phyloP scores from a whole-genome alignment of 164 flowering plant species.

The Echeveria elegans region DNA sequence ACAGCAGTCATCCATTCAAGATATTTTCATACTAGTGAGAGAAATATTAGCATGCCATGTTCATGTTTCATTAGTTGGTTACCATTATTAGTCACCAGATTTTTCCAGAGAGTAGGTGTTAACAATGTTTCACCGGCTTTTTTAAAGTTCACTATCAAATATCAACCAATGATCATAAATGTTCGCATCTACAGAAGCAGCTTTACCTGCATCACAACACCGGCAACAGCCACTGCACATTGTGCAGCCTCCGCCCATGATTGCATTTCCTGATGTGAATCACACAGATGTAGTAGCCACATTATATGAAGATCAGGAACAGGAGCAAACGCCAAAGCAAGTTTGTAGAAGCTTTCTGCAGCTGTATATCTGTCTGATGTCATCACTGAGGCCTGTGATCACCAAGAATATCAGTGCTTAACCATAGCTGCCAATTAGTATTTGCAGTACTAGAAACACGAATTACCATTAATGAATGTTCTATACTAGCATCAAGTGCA shows the following conservation, averaged over 20 bases:
- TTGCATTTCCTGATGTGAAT: slow-evolving; percentile 99
- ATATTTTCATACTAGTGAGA: too few relatives aligned
- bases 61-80: neutral
- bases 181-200: neutral
- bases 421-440: neutral
- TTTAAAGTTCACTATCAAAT: neutral
- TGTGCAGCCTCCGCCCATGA: slow-evolving; percentile 99
- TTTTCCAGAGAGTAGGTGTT: neutral
- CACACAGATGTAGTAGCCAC: slow-evolving; percentile 98
- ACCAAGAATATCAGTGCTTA: neutral
- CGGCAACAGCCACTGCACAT: slow-evolving; percentile 99
- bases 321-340: slow-evolving; percentile 95
- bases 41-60: too few relatives aligned
- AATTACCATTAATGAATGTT: slow-evolving; percentile 84
- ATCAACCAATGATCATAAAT: neutral
- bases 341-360: slow-evolving; percentile 89
- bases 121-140: neutral
- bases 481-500: slow-evolving; percentile 95
- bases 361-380: slow-evolving; percentile 86
- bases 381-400: slow-evolving; percentile 67
- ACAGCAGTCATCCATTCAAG: too few relatives aligned
- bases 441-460: neutral
- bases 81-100: neutral
- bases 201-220: slow-evolving; percentile 96
- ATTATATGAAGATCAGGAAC: slow-evolving; percentile 99